Percentiles rank a stretch among this genome's conserved stretches.
Conservation (phyloP, 306 rosid genomes). For the Ormosia emarginata region DNA sequence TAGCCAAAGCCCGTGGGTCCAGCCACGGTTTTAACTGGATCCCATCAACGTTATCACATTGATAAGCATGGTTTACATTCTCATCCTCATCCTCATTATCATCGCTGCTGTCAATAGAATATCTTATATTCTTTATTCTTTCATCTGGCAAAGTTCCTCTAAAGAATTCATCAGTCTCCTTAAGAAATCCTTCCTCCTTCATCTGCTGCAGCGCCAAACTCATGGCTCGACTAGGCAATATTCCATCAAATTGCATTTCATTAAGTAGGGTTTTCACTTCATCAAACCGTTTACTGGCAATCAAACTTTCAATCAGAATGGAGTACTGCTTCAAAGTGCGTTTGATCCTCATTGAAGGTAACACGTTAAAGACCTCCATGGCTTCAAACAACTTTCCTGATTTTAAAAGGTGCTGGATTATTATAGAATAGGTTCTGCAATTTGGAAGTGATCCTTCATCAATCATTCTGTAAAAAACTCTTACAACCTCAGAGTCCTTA, state of each 20-base stretch:
- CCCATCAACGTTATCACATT: conserved; percentile 24
- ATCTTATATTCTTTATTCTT: conserved; percentile 44
- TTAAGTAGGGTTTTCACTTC: conserved; percentile 45
- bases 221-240: conserved; percentile 58
- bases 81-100: conserved; percentile 38
- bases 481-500: conserved; percentile 50
- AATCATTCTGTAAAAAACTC: conserved; percentile 48
- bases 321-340: conserved; percentile 60
- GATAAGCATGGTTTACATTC: conserved; percentile 5
- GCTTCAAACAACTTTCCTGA: conserved; percentile 45
- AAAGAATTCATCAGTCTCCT: conserved; percentile 40
- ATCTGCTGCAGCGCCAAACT: conserved; percentile 45
- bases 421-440: conserved; percentile 59
- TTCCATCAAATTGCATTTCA: conserved; percentile 72
- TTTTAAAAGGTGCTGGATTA: conserved; percentile 75
- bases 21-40: conserved; percentile 67
- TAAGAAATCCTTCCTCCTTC: conserved; percentile 49
- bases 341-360: conserved; percentile 71
- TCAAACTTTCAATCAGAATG: conserved; percentile 47
- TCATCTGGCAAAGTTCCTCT: conserved; percentile 50
- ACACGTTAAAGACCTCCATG: conserved; percentile 48
- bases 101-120: conserved; percentile 38
- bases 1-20: conserved; percentile 74
- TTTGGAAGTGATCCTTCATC: conserved; percentile 69
- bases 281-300: conserved; percentile 43